Base-by-base conservation (phyloP, 164 flowering plant genomes). In the Brasenia schreberi region DNA sequence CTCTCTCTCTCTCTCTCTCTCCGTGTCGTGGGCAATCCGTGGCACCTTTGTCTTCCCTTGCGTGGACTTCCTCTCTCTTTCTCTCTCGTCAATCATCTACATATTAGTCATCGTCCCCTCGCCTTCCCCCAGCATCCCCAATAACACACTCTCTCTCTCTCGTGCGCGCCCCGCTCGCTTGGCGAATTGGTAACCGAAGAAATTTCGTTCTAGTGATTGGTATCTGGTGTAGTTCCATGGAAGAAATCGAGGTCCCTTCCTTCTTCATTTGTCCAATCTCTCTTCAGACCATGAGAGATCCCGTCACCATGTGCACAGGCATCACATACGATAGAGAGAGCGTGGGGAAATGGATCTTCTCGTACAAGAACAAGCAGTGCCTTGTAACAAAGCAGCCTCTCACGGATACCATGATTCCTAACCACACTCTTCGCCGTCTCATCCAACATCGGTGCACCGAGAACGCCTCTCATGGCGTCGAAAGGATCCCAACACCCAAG, bases 221-320 rank as follows among this genome's bases (percentile, higher is more conserved):
- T 33, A 33, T 33, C 63, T 5, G 43, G 49, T 43, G 5, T 1
- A 4, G 43, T 19, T 9, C 27, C 11, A 78, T 79, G 83, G 85
- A 80, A 0, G 82, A 82, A 18, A 71, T 86, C 5, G 91, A 87
- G 7, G 70, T 89, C 59, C 98, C 96, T 18, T 65, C 77, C 0
- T 79, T 79, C 66, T 92, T 87, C 72, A 72, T 84, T 14, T 92
- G 98, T 64, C 98, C 98, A 0, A 89, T 92, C 64, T 89, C 95
- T 1, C 71, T 92, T 10, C 79, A 92, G 52, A 75, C 87, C 42
- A 87, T 89, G 95, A 81, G 73, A 73, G 98, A 92, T 76, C 98
- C 98, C 0, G 96, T 92, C 4, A 85, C 87, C 0, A 66, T 84
- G 10, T 66, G 82, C 1, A 85, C 96, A 4, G 98, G 98, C 16